Base-by-base conservation (phyloP, 106 monocot genomes). In the Posidonia australis region DNA sequence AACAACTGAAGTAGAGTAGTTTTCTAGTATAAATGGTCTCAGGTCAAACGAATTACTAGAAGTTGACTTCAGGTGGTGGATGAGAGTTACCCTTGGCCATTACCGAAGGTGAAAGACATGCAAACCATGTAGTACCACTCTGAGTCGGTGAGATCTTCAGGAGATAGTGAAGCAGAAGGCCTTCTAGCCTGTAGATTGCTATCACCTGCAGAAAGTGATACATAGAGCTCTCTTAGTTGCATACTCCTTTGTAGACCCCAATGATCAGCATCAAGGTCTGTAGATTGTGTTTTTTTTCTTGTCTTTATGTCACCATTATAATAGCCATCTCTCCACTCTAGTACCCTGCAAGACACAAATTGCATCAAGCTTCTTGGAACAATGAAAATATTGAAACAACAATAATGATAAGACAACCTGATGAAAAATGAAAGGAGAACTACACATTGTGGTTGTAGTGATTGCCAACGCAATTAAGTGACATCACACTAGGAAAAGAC, bases 61-160 rank as follows among this genome's bases (percentile, higher is more conserved):
- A n/a, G n/a, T n/a, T n/a, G n/a, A n/a, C n/a, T n/a, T 49, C 19
- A 55, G 25, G 7, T 22, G 23, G 25, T 25, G 46, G 24, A 44
- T 26, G 31, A 71, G 21, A 52, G 28, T 18, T 83, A 93, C 92
- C 88, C 80, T 74, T 86, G 79, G 41, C 81, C 86, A 27, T 74
- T 63, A 51, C 57, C 44, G 64, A 89, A 93, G 32, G 85, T 81
- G 85, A 89, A 93, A 60, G 93, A 86, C 93, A 89, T 93, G 78
- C 93, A 93, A 51, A 93, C 83, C 72, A 93, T 66, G 79, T 89
- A 93, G 63, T 89, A 93, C 93, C 89, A 93, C 70, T 89, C 93
- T 0, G 77, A 60, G 55, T 89, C 81, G 18, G 83, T 81, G 20
- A 93, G 73, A 77, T 93, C 93, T 68, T 93, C 93, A 46, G 89